Evolutionary conservation across 2,329 filamentous ascomycete species (phyloP).

Genomic region (Pyrenophora teres): DNA sequence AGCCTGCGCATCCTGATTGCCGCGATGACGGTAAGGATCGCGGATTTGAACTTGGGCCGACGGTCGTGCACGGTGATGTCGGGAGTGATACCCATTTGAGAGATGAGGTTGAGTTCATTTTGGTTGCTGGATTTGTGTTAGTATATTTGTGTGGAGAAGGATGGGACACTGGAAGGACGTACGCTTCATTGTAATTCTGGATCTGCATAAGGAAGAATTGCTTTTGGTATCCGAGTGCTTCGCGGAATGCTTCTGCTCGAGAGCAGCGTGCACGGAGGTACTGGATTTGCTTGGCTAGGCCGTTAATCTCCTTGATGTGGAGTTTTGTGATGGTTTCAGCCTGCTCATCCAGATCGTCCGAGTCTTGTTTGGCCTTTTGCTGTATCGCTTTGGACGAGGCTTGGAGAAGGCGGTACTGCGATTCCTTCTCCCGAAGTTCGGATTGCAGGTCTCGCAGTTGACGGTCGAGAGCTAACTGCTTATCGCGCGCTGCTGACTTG

Average conservation of each 20-base stretch:
- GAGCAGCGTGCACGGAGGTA: constrained; percentile 83
- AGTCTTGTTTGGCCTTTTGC: constrained; percentile 37
- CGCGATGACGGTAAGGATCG: constrained; percentile 57
- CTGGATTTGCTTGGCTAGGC: constrained; percentile 85
- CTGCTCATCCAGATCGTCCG: constrained; percentile 48
- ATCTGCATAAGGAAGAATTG: constrained; percentile 78
- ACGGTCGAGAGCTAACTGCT: constrained; percentile 46
- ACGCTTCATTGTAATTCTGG: constrained; percentile 88
- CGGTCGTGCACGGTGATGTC: constrained; percentile 53
- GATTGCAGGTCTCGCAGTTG: constrained; percentile 52
- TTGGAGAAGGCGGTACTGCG: constrained; percentile 31
- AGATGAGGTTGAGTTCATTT: constrained; percentile 83
- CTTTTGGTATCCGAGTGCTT: constrained; percentile 85
- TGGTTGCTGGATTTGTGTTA: constrained; percentile 70
- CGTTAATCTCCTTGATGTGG: constrained; percentile 77
- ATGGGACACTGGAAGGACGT: constrained; percentile 52
- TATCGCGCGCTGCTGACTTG: constrained; percentile 50
- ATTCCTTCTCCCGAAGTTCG: constrained; percentile 34
- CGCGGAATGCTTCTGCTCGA: constrained; percentile 79
- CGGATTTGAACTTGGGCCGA: constrained; percentile 54
- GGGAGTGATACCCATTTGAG: constrained; percentile 74
- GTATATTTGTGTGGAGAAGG: constrained; percentile 1
- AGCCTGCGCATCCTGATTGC: constrained; percentile 57
- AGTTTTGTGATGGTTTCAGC: constrained; percentile 68
- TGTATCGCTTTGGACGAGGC: constrained; percentile 36